phyloP scores from a whole-genome alignment of 2,329 filamentous ascomycete species.

The Juglanconis juglandina region DNA sequence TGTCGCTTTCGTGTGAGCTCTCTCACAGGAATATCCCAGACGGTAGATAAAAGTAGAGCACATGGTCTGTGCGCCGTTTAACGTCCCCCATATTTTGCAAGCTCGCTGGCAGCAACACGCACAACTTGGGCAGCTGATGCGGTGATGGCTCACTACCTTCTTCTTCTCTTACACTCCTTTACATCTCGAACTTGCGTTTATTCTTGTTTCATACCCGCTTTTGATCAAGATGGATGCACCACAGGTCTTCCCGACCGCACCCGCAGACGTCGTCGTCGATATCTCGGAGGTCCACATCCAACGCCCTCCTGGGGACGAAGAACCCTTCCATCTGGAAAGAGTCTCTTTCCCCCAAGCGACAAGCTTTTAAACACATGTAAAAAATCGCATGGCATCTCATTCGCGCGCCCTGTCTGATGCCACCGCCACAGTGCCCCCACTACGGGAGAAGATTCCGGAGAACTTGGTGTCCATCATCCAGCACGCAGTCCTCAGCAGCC shows the following conservation, averaged over 20 bases:
- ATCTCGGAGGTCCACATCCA: slow-evolving; percentile 16
- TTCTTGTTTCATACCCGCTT: no score
- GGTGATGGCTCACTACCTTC: no score
- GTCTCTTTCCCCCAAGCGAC: neutral
- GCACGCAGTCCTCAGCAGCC: slow-evolving; percentile 28
- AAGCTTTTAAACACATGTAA: neutral
- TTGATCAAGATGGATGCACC: no score
- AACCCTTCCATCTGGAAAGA: neutral
- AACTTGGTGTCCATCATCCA: slow-evolving; percentile 33
- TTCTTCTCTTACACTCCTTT: no score
- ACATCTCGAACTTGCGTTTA: no score
- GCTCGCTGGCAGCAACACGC: no score
- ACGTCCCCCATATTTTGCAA: no score
- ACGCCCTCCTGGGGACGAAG: slow-evolving; percentile 15
- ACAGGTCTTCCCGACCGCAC: no score
- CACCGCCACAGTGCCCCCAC: slow-evolving; percentile 16
- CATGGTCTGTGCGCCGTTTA: neutral
- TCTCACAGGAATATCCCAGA: neutral
- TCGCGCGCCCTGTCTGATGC: neutral
- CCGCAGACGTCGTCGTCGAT: neutral
- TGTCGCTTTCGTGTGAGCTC: neutral
- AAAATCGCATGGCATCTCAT: neutral
- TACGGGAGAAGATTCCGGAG: slow-evolving; percentile 30
- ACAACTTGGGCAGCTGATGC: no score
- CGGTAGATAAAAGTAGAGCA: neutral